A percentile compares a stretch with the other conserved stretches of the same genome.
Evolutionary conservation across 2,329 filamentous ascomycete genomes (phyloP).

Genomic region (Hypoxylon sp.): DNA sequence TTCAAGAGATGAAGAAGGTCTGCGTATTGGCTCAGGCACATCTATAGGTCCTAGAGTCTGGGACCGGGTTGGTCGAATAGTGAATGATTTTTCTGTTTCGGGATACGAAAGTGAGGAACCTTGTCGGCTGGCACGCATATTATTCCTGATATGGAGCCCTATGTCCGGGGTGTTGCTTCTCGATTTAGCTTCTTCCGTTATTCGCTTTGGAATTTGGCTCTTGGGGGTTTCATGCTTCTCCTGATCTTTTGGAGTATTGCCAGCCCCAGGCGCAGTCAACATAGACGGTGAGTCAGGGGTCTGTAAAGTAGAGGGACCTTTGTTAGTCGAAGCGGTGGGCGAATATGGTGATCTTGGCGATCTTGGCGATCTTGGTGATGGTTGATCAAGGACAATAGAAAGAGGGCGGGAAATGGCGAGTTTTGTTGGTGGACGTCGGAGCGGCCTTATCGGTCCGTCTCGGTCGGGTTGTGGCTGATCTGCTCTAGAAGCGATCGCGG

Average conservation of each 20-base stretch:
- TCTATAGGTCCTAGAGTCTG: constrained; percentile 1
- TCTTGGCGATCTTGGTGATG: constrained; percentile 64
- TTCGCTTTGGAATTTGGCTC: constrained; percentile 19
- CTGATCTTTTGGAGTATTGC: constrained; percentile 20
- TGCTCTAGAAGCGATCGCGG: constrained; percentile 35
- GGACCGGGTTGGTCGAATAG: constrained; percentile 9
- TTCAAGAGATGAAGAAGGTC: constrained; percentile 47
- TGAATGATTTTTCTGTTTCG: constrained; percentile 24
- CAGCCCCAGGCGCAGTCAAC: constrained; percentile 25
- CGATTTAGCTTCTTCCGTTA: constrained; percentile 11
- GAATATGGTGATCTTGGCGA: constrained; percentile 58
- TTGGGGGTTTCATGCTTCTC: constrained; percentile 23
- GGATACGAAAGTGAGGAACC: constrained; percentile 1
- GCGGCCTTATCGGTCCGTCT: constrained; percentile 48
- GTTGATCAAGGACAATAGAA: constrained; percentile 69
- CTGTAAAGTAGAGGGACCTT: constrained; percentile 24
- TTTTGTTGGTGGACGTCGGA: constrained; percentile 62
- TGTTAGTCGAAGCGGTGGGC: constrained; percentile 27
- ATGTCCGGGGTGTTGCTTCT: background rate
- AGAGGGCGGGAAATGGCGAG: constrained; percentile 66
- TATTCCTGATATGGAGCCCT: constrained; percentile 4
- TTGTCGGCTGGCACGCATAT: constrained; percentile 21
- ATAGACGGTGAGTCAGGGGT: constrained; percentile 26
- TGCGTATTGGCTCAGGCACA: constrained; percentile 36
- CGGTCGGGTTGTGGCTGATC: constrained; percentile 47